Base-by-base conservation (phyloP, 257 asterid genomes). In the Lantana camara region DNA sequence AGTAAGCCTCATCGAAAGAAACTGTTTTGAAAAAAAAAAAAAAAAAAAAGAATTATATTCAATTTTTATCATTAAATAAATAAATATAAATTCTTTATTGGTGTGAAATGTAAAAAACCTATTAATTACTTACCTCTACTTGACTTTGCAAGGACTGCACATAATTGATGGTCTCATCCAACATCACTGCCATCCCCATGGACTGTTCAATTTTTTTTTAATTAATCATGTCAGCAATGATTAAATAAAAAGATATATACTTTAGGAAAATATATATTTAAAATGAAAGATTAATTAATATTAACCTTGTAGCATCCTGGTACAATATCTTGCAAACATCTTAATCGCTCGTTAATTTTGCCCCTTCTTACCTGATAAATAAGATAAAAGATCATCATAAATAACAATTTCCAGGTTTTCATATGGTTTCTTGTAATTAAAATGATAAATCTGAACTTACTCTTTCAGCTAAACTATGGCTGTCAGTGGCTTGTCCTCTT, bases 151-250 rank as follows among this genome's bases (percentile, higher is more conserved):
- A 83, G 7, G 96, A 91, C 30, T 84, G 95, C 24, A 91, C 96
- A 57, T 91, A 91, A 63, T 81, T 91, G 72, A 88, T 91, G 17
- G 86, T 91, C 77, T 91, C 95, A 70, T 91, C 98, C 83, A 91
- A 76, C 98, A 91, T 91, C 5, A 85, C 86, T 14, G 98, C 92
- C 98, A 91, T 91, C 24, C 98, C 98, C 98, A 88, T 88, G 4
- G 90, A 81, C 98, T 91, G 96, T 67, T 54, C 57, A 69, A 77
- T 71, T 68, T 55, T 67, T 54, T 7, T 63, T 44, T 35, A 42
- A 41, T 20, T 9, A 3, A 1, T 3, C 10, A 57, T 53, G 52
- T n/a, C n/a, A 61, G 42, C 24, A 23, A n/a, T 64, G 29, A 64
- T 54, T 29, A 45, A 23, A 16, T 24, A 30, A 21, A n/a, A 17